Conservation (phyloP, 2,329 filamentous ascomycete genomes). For the Septoria petroselini region DNA sequence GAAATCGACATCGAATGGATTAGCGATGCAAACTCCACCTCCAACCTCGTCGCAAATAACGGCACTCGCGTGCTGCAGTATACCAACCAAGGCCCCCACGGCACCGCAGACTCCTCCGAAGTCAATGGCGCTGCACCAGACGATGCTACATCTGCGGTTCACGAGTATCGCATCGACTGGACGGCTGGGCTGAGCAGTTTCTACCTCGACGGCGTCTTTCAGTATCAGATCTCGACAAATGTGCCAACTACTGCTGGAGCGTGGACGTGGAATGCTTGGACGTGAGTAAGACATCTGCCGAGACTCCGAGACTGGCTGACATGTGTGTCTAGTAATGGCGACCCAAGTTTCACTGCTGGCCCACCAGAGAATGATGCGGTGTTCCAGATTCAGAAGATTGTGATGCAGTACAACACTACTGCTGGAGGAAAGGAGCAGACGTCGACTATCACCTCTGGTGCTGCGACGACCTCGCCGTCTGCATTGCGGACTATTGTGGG, state of each 20-base stretch:
- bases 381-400: slow-evolving; percentile 28
- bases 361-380: slow-evolving; percentile 27
- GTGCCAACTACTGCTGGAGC: slow-evolving; percentile 22
- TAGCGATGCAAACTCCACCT: slow-evolving; percentile 17
- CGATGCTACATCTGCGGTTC: slow-evolving; percentile 17
- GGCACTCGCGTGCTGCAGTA: slow-evolving; percentile 19
- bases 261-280: slow-evolving; percentile 31
- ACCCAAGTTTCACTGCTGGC: slow-evolving; percentile 23
- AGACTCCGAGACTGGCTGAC: not conserved
- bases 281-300: slow-evolving; percentile 8
- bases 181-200: slow-evolving; percentile 15
- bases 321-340: slow-evolving; percentile 19
- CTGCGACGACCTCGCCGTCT: too few relatives aligned
- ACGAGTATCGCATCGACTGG: slow-evolving; percentile 31
- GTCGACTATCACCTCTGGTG: not conserved
- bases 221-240: slow-evolving; percentile 16
- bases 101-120: slow-evolving; percentile 1
- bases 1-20: slow-evolving; percentile 32
- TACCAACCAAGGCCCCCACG: slow-evolving; percentile 24
- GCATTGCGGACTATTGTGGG: too few relatives aligned
- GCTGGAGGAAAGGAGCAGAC: not conserved
- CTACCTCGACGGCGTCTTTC: slow-evolving; percentile 23
- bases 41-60: slow-evolving; percentile 19
- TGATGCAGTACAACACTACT: slow-evolving; percentile 26
- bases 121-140: slow-evolving; percentile 9